A percentile compares a stretch with the other conserved stretches of the same genome.
Conservation (phyloP, 176 grass and related monocot species). For the Puccinellia tenuiflora region DNA sequence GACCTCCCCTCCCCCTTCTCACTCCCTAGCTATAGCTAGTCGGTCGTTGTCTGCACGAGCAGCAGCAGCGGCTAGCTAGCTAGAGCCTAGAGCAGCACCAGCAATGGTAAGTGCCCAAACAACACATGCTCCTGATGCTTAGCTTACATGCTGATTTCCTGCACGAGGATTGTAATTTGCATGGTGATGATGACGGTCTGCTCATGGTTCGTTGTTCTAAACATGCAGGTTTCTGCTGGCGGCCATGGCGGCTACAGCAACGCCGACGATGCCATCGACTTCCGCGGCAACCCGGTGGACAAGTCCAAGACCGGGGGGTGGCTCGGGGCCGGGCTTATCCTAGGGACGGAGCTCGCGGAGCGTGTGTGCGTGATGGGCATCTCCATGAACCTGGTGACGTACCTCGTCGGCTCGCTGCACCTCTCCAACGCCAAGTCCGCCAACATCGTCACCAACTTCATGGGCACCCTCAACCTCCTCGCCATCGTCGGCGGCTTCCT, state of each 20-base stretch:
- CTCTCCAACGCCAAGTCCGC: conserved; percentile 58
- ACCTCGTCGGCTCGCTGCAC: conserved; percentile 50
- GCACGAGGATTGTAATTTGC: background rate
- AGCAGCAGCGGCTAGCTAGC: background rate
- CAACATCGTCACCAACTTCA: conserved; percentile 65
- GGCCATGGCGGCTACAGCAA: conserved; percentile 21
- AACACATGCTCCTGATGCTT: background rate
- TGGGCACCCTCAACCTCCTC: conserved; percentile 66
- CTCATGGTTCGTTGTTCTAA: background rate
- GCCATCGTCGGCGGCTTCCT: conserved; percentile 66
- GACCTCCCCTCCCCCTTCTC: background rate
- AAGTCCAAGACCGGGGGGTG: conserved; percentile 76
- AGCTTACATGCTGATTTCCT: background rate
- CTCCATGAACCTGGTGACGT: conserved; percentile 69
- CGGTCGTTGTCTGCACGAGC: background rate
- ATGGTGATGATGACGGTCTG: background rate
- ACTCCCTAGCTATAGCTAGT: background rate
- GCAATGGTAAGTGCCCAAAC: background rate
- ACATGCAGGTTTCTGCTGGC: conserved; percentile 51
- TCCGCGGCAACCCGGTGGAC: conserved; percentile 61
- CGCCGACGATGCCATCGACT: conserved; percentile 43
- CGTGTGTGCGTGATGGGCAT: conserved; percentile 80
- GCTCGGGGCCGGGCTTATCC: conserved; percentile 78
- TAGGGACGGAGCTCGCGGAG: conserved; percentile 72
- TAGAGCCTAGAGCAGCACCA: background rate